Percentiles rank a stretch among this genome's conserved stretches.
phyloP scores from a whole-genome alignment of 495 filamentous ascomycete species.

The Lentithecium fluviatile region DNA sequence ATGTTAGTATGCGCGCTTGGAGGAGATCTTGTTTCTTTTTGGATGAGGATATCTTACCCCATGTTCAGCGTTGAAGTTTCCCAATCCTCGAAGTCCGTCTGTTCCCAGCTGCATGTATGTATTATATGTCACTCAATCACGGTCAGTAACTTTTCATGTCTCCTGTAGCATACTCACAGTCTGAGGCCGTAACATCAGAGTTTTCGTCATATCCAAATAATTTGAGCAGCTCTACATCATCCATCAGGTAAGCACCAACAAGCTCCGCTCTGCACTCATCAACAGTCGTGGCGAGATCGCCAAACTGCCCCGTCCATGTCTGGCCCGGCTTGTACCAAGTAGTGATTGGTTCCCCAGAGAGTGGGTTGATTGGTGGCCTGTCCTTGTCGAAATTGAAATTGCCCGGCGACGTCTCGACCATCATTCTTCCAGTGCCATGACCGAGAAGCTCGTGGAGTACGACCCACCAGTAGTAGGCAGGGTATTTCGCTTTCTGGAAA shows the following conservation, averaged over 20 bases:
- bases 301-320: slow-evolving; percentile 51
- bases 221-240: slow-evolving; percentile 44
- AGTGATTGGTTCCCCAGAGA: slow-evolving; percentile 46
- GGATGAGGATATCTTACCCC: slow-evolving; percentile 31
- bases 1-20: not conserved
- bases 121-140: slow-evolving; percentile 46
- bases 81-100: slow-evolving; percentile 48
- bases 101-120: slow-evolving; percentile 48
- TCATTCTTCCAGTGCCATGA: slow-evolving; percentile 46
- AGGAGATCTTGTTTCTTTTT: not conserved
- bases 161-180: slow-evolving; percentile 22
- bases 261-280: slow-evolving; percentile 53
- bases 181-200: slow-evolving; percentile 41
- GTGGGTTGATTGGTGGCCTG: slow-evolving; percentile 47
- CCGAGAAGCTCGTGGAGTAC: slow-evolving; percentile 51
- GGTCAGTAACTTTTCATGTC: not conserved
- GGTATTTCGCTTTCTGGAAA: slow-evolving; percentile 45
- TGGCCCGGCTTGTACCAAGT: slow-evolving; percentile 52
- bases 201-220: slow-evolving; percentile 47
- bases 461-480: slow-evolving; percentile 46
- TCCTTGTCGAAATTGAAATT: slow-evolving; percentile 50
- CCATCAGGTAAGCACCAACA: slow-evolving; percentile 48
- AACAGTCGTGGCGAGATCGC: slow-evolving; percentile 46
- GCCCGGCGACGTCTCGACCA: slow-evolving; percentile 35
- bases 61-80: slow-evolving; percentile 47